These are phyloP conservation scores for Candida lessepsii DNA, from an alignment of 805 yeast genomes.

Conservation along the genomic window DNA sequence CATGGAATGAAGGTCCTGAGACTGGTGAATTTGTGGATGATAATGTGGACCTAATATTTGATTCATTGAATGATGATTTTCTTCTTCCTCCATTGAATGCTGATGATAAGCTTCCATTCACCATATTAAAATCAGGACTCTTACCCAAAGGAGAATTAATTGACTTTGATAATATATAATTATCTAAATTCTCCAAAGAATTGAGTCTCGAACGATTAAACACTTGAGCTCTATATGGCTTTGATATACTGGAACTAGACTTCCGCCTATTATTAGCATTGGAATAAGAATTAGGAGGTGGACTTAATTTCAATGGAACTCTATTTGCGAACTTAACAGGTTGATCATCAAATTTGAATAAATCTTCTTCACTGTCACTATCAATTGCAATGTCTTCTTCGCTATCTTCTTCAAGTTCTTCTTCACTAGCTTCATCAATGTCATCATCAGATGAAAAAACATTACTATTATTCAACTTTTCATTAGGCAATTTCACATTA, in stretches of 20 bases:
- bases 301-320: constrained; percentile 38
- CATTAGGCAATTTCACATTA: constrained; percentile 46
- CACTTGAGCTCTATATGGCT: constrained; percentile 26
- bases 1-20: constrained; percentile 10
- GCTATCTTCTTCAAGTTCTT: constrained; percentile 27
- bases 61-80: constrained; percentile 43
- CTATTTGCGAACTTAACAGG: constrained; percentile 44
- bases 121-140: constrained; percentile 11
- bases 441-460: constrained; percentile 34
- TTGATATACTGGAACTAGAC: constrained; percentile 22
- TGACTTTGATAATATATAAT: constrained; percentile 41
- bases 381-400: constrained; percentile 30
- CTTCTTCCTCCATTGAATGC: constrained; percentile 22
- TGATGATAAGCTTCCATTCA: constrained; percentile 2
- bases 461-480: constrained; percentile 25
- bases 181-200: constrained; percentile 42
- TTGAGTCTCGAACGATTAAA: constrained; percentile 41
- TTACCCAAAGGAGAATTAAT: constrained; percentile 24
- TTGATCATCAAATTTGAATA: constrained; percentile 19
- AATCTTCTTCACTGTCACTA: constrained; percentile 17
- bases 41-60: constrained; percentile 31
- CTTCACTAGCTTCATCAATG: constrained; percentile 24
- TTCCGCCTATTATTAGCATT: constrained; percentile 20
- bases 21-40: constrained; percentile 17
- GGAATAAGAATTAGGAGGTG: constrained; percentile 28